Conservation (phyloP, 1,139 yeast genomes). For the Pichia sp. region DNA sequence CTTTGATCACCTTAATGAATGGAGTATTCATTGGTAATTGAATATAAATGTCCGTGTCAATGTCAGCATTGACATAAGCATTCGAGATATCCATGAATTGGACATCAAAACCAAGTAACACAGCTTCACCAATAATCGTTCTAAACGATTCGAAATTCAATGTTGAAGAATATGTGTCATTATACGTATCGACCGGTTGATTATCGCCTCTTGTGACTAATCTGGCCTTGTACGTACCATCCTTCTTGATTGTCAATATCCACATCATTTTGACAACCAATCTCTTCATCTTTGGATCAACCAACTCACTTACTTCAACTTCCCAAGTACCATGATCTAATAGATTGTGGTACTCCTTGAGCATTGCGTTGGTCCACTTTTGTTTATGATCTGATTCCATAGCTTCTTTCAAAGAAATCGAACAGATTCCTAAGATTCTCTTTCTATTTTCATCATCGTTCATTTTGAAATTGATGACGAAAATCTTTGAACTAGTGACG, state of each 20-base stretch:
- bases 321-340: background rate
- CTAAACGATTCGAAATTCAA: conserved; percentile 1
- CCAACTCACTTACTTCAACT: background rate
- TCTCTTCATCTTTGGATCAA: background rate
- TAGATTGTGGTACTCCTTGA: background rate
- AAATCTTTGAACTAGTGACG: too few species aligned
- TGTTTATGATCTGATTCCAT: background rate
- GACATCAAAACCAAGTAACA: background rate
- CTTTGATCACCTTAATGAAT: background rate
- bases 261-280: conserved; percentile 1
- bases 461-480: too few species aligned
- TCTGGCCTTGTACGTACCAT: background rate
- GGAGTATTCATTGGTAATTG: conserved; percentile 2
- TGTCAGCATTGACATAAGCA: conserved; percentile 4
- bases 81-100: conserved; percentile 6
- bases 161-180: conserved; percentile 1
- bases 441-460: too few species aligned
- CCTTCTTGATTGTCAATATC: background rate
- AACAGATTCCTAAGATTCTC: too few species aligned
- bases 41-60: background rate
- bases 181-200: conserved; percentile 1
- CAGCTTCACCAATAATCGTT: background rate
- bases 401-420: too few species aligned
- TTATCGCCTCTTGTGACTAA: conserved; percentile 3
- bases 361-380: background rate